Conservation (phyloP, 2,329 filamentous ascomycete genomes). For the Diaporthe citri region DNA sequence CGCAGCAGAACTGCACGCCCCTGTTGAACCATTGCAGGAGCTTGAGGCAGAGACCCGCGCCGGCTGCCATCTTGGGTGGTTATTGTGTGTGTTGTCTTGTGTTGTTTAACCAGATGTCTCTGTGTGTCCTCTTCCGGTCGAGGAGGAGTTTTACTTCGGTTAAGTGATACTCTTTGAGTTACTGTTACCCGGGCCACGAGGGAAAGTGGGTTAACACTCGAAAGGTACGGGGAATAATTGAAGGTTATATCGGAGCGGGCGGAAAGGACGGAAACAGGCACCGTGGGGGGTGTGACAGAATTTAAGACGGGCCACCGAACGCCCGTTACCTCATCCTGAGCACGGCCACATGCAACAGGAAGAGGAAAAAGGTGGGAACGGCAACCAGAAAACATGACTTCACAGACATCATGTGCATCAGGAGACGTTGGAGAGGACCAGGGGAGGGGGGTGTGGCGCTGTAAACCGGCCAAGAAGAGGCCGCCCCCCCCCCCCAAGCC, state of each 20-base stretch:
- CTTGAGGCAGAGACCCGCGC: constrained; percentile 74
- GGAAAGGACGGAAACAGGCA: constrained; percentile 19
- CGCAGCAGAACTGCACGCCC: constrained; percentile 78
- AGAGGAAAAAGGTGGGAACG: constrained; percentile 16
- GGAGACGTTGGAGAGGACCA: constrained; percentile 6
- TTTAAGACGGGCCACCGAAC: constrained; percentile 24
- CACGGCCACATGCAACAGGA: constrained; percentile 22
- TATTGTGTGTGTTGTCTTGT: neutral
- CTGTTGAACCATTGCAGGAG: constrained; percentile 78
- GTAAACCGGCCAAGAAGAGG: constrained; percentile 14
- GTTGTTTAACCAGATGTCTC: neutral
- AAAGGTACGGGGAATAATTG: neutral
- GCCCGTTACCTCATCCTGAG: constrained; percentile 22
- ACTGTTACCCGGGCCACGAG: neutral
- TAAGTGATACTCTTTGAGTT: neutral
- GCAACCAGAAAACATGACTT: constrained; percentile 17
- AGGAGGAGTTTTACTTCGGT: neutral
- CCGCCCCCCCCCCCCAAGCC: constrained; percentile 21
- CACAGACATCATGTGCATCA: constrained; percentile 29
- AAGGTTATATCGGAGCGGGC: constrained; percentile 22
- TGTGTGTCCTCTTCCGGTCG: neutral
- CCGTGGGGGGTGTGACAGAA: constrained; percentile 13
- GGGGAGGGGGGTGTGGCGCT: constrained; percentile 2
- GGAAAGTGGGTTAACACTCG: neutral
- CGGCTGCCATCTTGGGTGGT: constrained; percentile 64